These are phyloP conservation scores for Daldinia vernicosa DNA, from an alignment of 495 filamentous ascomycete genomes.

Conservation along the genomic window DNA sequence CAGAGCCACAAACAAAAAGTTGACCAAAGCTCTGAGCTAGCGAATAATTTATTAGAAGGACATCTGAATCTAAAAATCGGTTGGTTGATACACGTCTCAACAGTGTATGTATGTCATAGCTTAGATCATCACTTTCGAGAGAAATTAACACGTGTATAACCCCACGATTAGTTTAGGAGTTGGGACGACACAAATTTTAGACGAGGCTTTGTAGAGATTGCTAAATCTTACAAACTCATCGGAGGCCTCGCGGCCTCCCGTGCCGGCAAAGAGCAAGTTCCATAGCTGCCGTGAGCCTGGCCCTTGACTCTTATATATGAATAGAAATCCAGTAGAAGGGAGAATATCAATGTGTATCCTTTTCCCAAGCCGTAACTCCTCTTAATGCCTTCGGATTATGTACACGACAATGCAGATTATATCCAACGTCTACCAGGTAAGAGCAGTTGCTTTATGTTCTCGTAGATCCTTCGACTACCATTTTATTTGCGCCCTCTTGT, in stretches of 20 bases:
- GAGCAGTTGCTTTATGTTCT: not conserved
- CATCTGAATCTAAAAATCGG: not conserved
- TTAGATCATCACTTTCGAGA: not conserved
- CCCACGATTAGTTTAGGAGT: not conserved
- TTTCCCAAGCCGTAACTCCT: constrained; percentile 27
- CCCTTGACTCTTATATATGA: not conserved
- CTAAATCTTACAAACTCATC: not conserved
- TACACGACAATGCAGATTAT: constrained; percentile 22
- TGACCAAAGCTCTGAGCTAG: not conserved
- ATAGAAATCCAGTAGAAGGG: constrained; percentile 12
- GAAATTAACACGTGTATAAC: not conserved
- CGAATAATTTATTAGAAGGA: not conserved
- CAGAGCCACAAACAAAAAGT: not conserved
- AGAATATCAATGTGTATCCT: constrained; percentile 9
- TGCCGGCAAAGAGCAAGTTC: not conserved
- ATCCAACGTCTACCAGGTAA: not conserved
- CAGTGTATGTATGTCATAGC: not conserved
- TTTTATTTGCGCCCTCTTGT: constrained; percentile 76
- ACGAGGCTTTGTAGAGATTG: not conserved
- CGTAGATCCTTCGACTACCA: constrained; percentile 50
- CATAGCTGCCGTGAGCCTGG: not conserved
- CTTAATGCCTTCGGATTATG: constrained; percentile 21
- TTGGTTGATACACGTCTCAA: not conserved
- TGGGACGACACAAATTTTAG: not conserved
- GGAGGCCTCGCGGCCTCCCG: not conserved